phyloP scores from a whole-genome alignment of 2,329 filamentous ascomycete species.

The Penicillium sp. region DNA sequence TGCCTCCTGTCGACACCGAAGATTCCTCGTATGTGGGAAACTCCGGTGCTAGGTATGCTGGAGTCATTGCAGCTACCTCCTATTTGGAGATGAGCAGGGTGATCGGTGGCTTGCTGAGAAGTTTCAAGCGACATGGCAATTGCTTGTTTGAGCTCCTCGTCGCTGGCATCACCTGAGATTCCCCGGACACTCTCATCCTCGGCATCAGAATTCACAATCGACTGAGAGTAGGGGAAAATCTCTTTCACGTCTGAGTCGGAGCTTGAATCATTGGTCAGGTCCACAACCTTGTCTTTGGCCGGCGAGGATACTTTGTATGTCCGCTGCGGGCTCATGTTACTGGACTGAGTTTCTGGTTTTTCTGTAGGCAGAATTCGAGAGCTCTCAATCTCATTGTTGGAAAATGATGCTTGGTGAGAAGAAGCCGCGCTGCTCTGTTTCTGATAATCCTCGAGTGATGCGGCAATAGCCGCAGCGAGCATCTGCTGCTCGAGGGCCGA shows the following conservation, averaged over 20 bases:
- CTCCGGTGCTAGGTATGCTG: neutral
- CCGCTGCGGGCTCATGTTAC: neutral
- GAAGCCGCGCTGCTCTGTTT: neutral
- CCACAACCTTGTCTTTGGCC: slow-evolving; percentile 20
- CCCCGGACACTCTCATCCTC: slow-evolving; percentile 14
- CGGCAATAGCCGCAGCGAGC: slow-evolving; percentile 4
- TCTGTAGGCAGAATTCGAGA: neutral
- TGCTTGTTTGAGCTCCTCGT: slow-evolving; percentile 34
- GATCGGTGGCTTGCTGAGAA: slow-evolving; percentile 8
- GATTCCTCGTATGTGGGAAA: slow-evolving; percentile 28
- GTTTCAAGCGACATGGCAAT: slow-evolving; percentile 31
- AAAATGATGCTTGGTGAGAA: neutral
- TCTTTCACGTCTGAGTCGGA: slow-evolving; percentile 21
- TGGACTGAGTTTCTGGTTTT: neutral
- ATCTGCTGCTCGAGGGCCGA: neutral
- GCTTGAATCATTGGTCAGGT: slow-evolving; percentile 30
- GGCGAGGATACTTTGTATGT: neutral
- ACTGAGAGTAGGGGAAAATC: slow-evolving; percentile 24
- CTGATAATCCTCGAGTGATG: slow-evolving; percentile 3
- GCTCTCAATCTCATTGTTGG: neutral
- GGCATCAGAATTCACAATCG: slow-evolving; percentile 23
- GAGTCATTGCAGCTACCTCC: neutral
- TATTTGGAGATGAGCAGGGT: neutral
- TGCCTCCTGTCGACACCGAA: slow-evolving; percentile 65
- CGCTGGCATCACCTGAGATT: slow-evolving; percentile 14